A percentile compares a stretch with the other conserved stretches of the same genome.
Evolutionary conservation across 2,329 filamentous ascomycete species (phyloP).

Genomic region (Diplodia corticola): DNA sequence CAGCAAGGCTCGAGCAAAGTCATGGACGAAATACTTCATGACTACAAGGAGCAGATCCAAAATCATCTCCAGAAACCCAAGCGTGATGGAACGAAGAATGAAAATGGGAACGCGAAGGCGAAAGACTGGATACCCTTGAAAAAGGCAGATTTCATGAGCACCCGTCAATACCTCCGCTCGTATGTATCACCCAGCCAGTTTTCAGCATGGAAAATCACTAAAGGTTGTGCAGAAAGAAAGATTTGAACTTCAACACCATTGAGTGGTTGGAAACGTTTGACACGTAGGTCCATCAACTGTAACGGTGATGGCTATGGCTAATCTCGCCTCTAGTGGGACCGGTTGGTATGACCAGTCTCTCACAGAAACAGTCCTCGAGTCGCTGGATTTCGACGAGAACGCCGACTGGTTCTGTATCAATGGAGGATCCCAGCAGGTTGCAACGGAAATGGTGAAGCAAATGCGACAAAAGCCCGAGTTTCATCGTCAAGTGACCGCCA

Average conservation of each 20-base stretch:
- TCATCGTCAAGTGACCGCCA: conserved; percentile 28
- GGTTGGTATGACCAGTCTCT: conserved; percentile 41
- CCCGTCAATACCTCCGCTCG: conserved; percentile 13
- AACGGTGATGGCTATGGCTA: not conserved
- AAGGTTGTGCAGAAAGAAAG: not conserved
- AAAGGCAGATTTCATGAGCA: conserved; percentile 12
- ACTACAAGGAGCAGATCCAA: not conserved
- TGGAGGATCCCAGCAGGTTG: conserved; percentile 30
- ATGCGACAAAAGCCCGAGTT: conserved; percentile 26
- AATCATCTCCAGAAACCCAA: not conserved
- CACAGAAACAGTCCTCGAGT: conserved; percentile 39
- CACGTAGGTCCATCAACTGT: not conserved
- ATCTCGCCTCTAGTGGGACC: conserved; percentile 26
- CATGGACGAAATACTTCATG: not conserved
- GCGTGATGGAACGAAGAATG: not conserved
- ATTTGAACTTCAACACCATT: conserved; percentile 16
- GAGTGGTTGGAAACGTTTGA: conserved; percentile 18
- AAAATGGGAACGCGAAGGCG: not conserved
- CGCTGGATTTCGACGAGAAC: conserved; percentile 33
- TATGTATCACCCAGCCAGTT: not conserved
- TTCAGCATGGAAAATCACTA: not conserved
- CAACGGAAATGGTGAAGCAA: conserved; percentile 32
- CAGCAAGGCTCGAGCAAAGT: not conserved
- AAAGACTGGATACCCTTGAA: conserved; percentile 2
- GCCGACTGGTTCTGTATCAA: conserved; percentile 36